Conservation (phyloP, 2,329 filamentous ascomycete genomes). For the Cryphonectria japonica region DNA sequence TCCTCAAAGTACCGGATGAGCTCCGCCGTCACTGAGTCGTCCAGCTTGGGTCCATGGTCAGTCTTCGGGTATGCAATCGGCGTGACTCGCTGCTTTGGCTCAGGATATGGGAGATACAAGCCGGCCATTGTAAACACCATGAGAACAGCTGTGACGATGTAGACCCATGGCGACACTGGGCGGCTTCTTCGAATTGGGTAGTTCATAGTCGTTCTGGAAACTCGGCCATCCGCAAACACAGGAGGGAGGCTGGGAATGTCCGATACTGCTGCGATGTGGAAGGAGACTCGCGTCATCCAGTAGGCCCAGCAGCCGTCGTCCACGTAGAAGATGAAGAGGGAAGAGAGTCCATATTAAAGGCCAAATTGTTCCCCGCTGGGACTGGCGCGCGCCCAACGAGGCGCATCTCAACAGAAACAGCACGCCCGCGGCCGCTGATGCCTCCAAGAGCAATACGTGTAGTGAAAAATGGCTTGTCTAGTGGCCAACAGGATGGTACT, state of each 20-base stretch:
- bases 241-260: background rate
- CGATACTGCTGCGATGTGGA: background rate
- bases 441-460: background rate
- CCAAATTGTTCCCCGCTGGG: background rate
- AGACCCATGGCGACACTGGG: background rate
- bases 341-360: background rate
- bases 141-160: background rate
- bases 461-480: background rate
- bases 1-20: slow-evolving; percentile 35
- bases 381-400: background rate
- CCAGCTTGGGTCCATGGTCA: background rate
- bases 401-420: background rate
- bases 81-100: background rate
- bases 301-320: background rate
- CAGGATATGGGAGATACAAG: background rate
- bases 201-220: background rate
- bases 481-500: background rate
- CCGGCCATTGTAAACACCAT: background rate
- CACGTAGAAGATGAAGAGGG: background rate
- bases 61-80: background rate
- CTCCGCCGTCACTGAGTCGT: slow-evolving; percentile 8
- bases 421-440: background rate
- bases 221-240: background rate
- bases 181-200: background rate
- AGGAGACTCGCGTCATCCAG: background rate